Evolutionary conservation across 1,284 basidiomycete species (phyloP).

Genomic region (Pseudozyma hubeiensis): DNA sequence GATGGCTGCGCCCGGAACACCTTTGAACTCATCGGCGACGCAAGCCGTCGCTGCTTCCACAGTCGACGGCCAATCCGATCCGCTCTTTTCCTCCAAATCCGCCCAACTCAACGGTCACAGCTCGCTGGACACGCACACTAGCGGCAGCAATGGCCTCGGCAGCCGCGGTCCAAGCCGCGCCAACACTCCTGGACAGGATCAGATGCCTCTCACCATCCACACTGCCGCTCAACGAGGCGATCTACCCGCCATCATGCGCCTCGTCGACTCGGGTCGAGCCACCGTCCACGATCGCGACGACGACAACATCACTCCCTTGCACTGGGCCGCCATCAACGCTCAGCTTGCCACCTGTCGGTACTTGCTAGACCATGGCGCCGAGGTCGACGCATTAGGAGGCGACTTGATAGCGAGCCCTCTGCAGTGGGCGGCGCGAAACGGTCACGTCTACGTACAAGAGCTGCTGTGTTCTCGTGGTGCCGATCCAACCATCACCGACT

Average conservation of each 20-base stretch:
- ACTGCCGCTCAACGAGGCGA: constrained; percentile 89
- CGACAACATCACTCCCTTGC: constrained; percentile 92
- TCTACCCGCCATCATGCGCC: constrained; percentile 75
- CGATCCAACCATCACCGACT: constrained; percentile 89
- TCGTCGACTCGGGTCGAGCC: constrained; percentile 80
- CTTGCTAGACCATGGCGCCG: constrained; percentile 89
- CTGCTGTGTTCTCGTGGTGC: constrained; percentile 87
- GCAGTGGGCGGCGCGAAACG: constrained; percentile 96
- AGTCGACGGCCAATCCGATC: constrained; percentile 18
- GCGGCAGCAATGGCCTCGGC: constrained; percentile 18
- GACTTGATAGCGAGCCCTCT: constrained; percentile 95
- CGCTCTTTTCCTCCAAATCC: constrained; percentile 19
- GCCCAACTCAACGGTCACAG: constrained; percentile 10
- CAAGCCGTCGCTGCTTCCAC: constrained; percentile 16
- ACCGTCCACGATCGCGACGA: constrained; percentile 83
- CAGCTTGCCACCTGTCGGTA: constrained; percentile 71
- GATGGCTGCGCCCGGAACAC: constrained; percentile 51
- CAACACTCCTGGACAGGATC: constrained; percentile 39
- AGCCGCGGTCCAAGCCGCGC: constrained; percentile 25
- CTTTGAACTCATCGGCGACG: constrained; percentile 18
- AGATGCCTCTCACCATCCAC: constrained; percentile 75
- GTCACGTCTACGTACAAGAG: constrained; percentile 93
- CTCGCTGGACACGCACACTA: constrained; percentile 11
- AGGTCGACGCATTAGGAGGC: constrained; percentile 92
- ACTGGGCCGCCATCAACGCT: constrained; percentile 96